Conservation (phyloP, 2,329 filamentous ascomycete genomes). For the Magnaporthales sp. region DNA sequence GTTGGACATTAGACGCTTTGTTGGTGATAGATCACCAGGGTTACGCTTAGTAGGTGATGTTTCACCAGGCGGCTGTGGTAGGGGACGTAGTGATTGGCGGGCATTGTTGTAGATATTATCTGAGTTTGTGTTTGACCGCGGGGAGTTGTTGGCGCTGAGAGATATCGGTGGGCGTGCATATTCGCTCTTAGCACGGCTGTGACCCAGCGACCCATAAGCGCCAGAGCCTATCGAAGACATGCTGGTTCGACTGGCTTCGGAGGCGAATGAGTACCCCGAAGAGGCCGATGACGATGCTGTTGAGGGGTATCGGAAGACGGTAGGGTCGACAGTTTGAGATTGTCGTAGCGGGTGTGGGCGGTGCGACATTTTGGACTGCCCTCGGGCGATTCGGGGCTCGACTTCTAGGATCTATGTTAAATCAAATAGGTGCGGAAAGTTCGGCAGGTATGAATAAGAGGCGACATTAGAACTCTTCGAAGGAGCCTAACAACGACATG, state of each 20-base stretch:
- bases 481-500: conserved; percentile 1
- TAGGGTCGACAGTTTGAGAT: conserved; percentile 41
- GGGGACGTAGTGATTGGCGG: conserved; percentile 68
- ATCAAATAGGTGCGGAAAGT: background rate
- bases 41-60: conserved; percentile 15
- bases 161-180: conserved; percentile 39
- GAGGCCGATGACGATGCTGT: conserved; percentile 65
- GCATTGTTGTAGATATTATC: conserved; percentile 62
- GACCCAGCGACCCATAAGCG: conserved; percentile 42
- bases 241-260: conserved; percentile 57
- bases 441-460: conserved; percentile 10
- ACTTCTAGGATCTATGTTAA: background rate
- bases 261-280: conserved; percentile 54
- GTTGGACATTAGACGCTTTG: conserved; percentile 12
- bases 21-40: conserved; percentile 17
- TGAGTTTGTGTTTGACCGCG: conserved; percentile 23
- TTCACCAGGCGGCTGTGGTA: conserved; percentile 54
- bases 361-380: conserved; percentile 40
- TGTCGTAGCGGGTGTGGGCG: conserved; percentile 50
- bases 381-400: background rate
- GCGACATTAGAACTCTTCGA: conserved; percentile 17
- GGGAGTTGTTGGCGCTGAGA: conserved; percentile 21
- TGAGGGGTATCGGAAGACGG: conserved; percentile 54
- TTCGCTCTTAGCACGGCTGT: conserved; percentile 73
- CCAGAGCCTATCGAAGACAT: conserved; percentile 66